Base-by-base conservation (phyloP, 2,329 filamentous ascomycete genomes). In the Diaporthe ampelina region DNA sequence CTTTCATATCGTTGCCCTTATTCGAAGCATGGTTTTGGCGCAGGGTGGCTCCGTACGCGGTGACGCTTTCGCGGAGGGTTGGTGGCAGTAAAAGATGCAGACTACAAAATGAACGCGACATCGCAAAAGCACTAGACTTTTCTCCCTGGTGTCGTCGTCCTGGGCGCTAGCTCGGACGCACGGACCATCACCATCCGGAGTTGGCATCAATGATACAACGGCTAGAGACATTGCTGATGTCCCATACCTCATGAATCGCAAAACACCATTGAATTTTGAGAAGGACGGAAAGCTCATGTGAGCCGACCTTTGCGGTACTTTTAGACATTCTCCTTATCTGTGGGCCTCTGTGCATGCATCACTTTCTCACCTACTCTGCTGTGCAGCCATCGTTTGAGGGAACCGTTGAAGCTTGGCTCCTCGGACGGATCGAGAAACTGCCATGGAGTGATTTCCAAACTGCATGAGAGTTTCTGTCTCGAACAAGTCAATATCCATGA, bases 1-100 rank as follows among this genome's bases (percentile, higher is more conserved):
- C 61, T 70, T 48, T 74, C 74, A 75, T 75, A 75, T 72, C 72
- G 54, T 52, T 48, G 15, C 56, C 35, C 19, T 54, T 54, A 21
- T 24, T 54, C 48, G 61, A n/a, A 68, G 68, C 68, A 72, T 74
- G 29, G 40, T 54, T 24, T 21, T 54, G 15, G 35, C n/a, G n/a
- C 63, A 52, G n/a, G 35, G 3, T 26, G 19, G 32, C 13, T 37
- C 32, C 48, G 48, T 37, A 54, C 21, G 13, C 40, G 9, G n/a
- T 24, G 32, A 11, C 8, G 24, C n/a, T 32, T 15, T 54, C 32
- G 45, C 2, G 13, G 15, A 10, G 17, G n/a, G 2, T 40, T 35
- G 45, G 24, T n/a, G 45, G 15, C 29, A 52, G 45, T 5, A 13
- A 21, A 19, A 35, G 8, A 35, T 15, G 63, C n/a, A 40, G 8